Evolutionary conservation across 495 filamentous ascomycete genomes (phyloP), one percentile per base, ranked within the genome.

Genomic region (Penicillium argentinense): DNA sequence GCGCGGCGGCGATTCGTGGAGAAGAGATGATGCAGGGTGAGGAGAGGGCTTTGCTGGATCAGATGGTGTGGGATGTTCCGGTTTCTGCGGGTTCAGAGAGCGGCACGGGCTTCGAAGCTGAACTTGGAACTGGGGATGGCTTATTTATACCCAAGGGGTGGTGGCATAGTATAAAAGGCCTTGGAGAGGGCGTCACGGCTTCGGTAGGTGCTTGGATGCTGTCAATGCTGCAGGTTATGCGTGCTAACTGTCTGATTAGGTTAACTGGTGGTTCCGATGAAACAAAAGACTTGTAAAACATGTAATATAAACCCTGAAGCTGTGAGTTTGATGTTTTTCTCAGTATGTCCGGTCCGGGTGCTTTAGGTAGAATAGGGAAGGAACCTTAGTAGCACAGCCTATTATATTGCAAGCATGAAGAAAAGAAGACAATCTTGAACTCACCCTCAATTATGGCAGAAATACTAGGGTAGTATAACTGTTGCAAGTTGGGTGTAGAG

Each of bases 231-330:
- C 12, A 4, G 21, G n/a, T n/a, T n/a, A 9, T 23, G 14, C 3
- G 23, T 17, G 27, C 47, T 51, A 33, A 51, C 39, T 21, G 9
- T 21, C 21, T 67, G 7, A 39, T 13, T 26, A 88, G 64, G 86
- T 85, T 27, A 97, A 97, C 66, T 97, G 92, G 92, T 97, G 91
- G 91, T 97, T 95, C 49, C 75, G 86, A 41, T 89, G 30, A n/a
- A n/a, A n/a, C n/a, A n/a, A n/a, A n/a, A n/a, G n/a, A n/a, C n/a
- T n/a, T n/a, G n/a, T n/a, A n/a, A n/a, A n/a, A n/a, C n/a, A n/a
- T n/a, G n/a, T n/a, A n/a, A n/a, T n/a, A 26, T 26, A 26, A 26
- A 26, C 25, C 25, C 25, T 26, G 25, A 26, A 26, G 25, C 11
- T 26, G 25, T n/a, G n/a, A n/a, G n/a, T n/a, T n/a, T n/a, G n/a